Base-by-base conservation (phyloP, 2,329 filamentous ascomycete species). In the Diplocarpon rosae region DNA sequence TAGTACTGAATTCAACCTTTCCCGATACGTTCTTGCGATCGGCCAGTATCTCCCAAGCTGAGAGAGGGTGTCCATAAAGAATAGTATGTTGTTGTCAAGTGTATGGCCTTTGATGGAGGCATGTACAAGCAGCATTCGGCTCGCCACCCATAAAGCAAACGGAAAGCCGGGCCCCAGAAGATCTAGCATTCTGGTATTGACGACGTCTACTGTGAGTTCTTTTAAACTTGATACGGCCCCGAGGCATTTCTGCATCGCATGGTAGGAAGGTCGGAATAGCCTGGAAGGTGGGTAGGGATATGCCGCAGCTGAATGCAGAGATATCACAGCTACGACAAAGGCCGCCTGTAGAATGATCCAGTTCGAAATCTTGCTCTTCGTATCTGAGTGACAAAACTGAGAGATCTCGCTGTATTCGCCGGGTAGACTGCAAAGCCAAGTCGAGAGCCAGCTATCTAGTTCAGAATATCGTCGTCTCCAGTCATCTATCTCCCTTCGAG, bases 321-420 rank as follows among this genome's bases (percentile, higher is more conserved):
- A 34, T 13, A 43, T 43, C 20, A 43, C 33, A 13, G 40, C 40
- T 1, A 43, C 40, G 24, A 43, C 40, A 14, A 43, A 43, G 4
- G 40, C 40, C 8, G 40, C 34, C 15, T 43, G 40, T n/a, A 43
- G 40, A 12, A 43, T 43, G 11, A 43, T 43, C 40, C 40, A 43
- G n/a, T 43, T 43, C 5, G 40, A 43, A 5, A 43, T 43, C 29
- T 43, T 43, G 16, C 40, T 43, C n/a, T 43, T 43, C 32, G 33
- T 43, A 12, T 43, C 40, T 2, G 40, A 43, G 16, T 43, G 40
- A 32, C 40, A 43, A 11, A 43, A 37, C 15, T 43, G 40, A 2
- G 40, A 43, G 28, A 43, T 43, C 33, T 43, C 40, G 27, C 40
- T 43, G 33, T 43, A 43, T 15, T 43, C 40, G 2, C 40, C 40